Conservation (phyloP, 2,329 filamentous ascomycete species). For the Sphaerulina vaccinii region DNA sequence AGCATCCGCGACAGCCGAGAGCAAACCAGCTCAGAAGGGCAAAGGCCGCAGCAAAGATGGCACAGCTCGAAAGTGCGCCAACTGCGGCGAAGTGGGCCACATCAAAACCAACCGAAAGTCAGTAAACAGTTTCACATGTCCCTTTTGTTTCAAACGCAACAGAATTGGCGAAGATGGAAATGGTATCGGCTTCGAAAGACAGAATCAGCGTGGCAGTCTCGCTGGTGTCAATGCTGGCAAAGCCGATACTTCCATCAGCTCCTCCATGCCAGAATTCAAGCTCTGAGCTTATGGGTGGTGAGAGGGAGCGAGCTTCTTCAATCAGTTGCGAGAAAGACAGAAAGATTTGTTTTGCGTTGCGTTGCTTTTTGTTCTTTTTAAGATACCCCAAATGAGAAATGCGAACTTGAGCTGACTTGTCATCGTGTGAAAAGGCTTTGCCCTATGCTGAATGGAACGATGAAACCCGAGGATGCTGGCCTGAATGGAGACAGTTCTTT, state of each 20-base stretch:
- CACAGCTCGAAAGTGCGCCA: conserved; percentile 84
- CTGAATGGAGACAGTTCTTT: conserved; percentile 36
- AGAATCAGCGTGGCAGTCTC: conserved; percentile 17
- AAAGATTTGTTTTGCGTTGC: neutral
- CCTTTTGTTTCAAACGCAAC: conserved; percentile 19
- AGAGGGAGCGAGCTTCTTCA: neutral
- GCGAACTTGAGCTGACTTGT: conserved; percentile 33
- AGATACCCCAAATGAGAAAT: neutral
- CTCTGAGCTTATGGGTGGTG: conserved; percentile 19
- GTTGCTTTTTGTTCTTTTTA: conserved; percentile 14
- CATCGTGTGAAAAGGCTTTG: conserved; percentile 61
- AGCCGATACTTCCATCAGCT: conserved; percentile 16
- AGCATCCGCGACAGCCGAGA: conserved; percentile 20
- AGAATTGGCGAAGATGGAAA: conserved; percentile 15
- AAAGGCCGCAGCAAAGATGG: conserved; percentile 60
- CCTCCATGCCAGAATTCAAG: conserved; percentile 24
- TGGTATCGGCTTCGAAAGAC: conserved; percentile 17
- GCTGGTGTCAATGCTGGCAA: conserved; percentile 19
- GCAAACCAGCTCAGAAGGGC: conserved; percentile 31
- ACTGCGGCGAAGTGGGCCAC: conserved; percentile 93
- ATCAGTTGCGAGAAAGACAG: neutral
- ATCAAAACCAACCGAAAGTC: conserved; percentile 99
- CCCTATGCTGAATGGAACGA: conserved; percentile 77
- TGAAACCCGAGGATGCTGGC: conserved; percentile 39
- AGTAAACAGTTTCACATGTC: conserved; percentile 37